These are phyloP conservation scores for Suhomyces sp. DNA, from an alignment of 805 yeast genomes.

Conservation along the genomic window DNA sequence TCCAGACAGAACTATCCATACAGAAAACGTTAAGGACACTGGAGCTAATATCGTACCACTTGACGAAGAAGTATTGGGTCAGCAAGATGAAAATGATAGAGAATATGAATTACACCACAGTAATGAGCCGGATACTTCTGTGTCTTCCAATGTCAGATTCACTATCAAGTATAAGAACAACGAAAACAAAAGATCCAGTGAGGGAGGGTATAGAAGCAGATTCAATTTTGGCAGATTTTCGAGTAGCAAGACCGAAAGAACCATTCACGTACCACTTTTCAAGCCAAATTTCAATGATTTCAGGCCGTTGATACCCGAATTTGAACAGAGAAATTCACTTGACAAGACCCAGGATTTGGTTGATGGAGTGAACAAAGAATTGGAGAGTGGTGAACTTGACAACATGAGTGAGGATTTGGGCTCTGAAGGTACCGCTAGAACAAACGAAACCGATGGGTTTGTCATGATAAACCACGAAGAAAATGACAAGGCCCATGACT, in stretches of 20 bases:
- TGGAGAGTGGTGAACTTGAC: slow-evolving; percentile 1
- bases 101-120: not conserved
- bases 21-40: slow-evolving; percentile 27
- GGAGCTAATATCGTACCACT: slow-evolving; percentile 17
- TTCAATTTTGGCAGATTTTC: slow-evolving; percentile 2
- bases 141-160: slow-evolving; percentile 50
- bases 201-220: not conserved
- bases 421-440: slow-evolving; percentile 6
- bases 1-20: not conserved
- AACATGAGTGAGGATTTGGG: slow-evolving; percentile 5
- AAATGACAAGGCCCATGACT: slow-evolving; percentile 4
- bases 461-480: slow-evolving; percentile 15
- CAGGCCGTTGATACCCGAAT: slow-evolving; percentile 22
- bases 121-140: slow-evolving; percentile 16
- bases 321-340: slow-evolving; percentile 27
- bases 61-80: not conserved
- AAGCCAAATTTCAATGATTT: slow-evolving; percentile 40
- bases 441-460: slow-evolving; percentile 17
- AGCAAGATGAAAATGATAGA: slow-evolving; percentile 9
- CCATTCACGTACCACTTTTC: slow-evolving; percentile 47
- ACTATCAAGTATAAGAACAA: slow-evolving; percentile 29
- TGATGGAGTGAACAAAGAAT: slow-evolving; percentile 1
- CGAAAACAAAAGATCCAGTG: not conserved
- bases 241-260: slow-evolving; percentile 11
- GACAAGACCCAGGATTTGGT: slow-evolving; percentile 8